phyloP scores from a whole-genome alignment of 768 basidiomycete species.

The Leccinum truebloodii region DNA sequence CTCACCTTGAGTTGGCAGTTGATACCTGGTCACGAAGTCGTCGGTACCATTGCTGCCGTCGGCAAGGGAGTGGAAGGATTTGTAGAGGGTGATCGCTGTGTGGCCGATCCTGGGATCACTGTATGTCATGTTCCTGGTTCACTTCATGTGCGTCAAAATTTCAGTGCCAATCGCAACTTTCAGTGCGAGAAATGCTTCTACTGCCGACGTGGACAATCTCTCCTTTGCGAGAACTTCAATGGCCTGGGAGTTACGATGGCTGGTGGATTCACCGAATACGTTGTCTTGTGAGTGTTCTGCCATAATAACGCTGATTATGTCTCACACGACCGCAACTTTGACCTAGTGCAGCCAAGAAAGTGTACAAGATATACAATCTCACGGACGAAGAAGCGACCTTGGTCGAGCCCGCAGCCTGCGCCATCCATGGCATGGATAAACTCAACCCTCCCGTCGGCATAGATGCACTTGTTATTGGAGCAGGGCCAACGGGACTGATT shows the following conservation, averaged over 20 bases:
- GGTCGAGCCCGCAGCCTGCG: conserved; percentile 84
- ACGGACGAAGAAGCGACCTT: conserved; percentile 83
- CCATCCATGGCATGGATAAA: conserved; percentile 87
- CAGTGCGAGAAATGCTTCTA: conserved; percentile 84
- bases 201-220: conserved; percentile 74
- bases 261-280: conserved; percentile 87
- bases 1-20: conserved; percentile 38
- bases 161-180: background rate
- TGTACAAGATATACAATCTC: conserved; percentile 83
- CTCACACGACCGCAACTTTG: background rate
- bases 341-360: conserved; percentile 61
- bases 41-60: conserved; percentile 67
- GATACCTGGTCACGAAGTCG: conserved; percentile 69
- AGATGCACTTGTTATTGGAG: conserved; percentile 79
- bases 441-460: conserved; percentile 75
- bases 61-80: conserved; percentile 79
- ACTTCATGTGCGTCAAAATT: background rate
- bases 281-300: conserved; percentile 60
- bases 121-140: conserved; percentile 39
- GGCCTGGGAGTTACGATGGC: conserved; percentile 73
- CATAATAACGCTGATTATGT: background rate
- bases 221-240: conserved; percentile 82
- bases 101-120: conserved; percentile 73
- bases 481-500: conserved; percentile 84
- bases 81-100: conserved; percentile 72